Evolutionary conservation across 805 yeast genomes (phyloP).

Genomic region (Helenozyma rhizophorensis): DNA sequence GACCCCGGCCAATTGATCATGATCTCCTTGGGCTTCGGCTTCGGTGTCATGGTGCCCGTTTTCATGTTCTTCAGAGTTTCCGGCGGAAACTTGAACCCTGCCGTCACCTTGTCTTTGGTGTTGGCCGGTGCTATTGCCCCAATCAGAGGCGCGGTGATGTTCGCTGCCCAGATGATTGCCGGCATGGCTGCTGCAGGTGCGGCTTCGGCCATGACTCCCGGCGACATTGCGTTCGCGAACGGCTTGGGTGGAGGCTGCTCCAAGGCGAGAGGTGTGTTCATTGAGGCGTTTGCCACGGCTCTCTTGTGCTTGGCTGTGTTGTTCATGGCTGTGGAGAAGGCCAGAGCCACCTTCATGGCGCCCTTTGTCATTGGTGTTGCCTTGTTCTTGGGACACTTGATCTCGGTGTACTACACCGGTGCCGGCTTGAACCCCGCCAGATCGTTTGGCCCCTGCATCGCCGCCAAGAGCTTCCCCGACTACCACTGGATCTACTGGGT

Average conservation of each 20-base stretch:
- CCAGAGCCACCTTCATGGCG: constrained; percentile 69
- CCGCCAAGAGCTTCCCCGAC: constrained; percentile 64
- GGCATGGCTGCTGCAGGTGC: constrained; percentile 94
- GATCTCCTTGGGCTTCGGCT: constrained; percentile 78
- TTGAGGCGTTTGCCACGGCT: constrained; percentile 78
- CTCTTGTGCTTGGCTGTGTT: constrained; percentile 71
- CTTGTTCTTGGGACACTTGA: constrained; percentile 72
- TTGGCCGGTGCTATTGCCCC: constrained; percentile 72
- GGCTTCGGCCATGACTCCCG: constrained; percentile 82
- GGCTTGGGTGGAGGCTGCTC: constrained; percentile 69
- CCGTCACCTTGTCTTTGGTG: constrained; percentile 72
- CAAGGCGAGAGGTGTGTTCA: constrained; percentile 68
- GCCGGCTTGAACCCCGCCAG: constrained; percentile 93
- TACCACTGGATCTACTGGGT: constrained; percentile 94
- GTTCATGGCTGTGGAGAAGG: constrained; percentile 81
- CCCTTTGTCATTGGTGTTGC: constrained; percentile 82
- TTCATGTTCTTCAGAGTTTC: constrained; percentile 68
- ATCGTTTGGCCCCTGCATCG: constrained; percentile 79
- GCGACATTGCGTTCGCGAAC: constrained; percentile 66
- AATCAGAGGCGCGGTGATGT: constrained; percentile 61
- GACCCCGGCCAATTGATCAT: constrained; percentile 66
- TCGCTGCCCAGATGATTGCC: constrained; percentile 67
- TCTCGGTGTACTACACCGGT: constrained; percentile 80
- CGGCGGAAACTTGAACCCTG: constrained; percentile 90
- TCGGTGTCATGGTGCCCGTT: constrained; percentile 73